A percentile compares a stretch with the other conserved stretches of the same genome.
These are phyloP conservation scores for Phytopythium cucurbitacearum DNA, from an alignment of 352 stramenopile species.

Conservation along the genomic window DNA sequence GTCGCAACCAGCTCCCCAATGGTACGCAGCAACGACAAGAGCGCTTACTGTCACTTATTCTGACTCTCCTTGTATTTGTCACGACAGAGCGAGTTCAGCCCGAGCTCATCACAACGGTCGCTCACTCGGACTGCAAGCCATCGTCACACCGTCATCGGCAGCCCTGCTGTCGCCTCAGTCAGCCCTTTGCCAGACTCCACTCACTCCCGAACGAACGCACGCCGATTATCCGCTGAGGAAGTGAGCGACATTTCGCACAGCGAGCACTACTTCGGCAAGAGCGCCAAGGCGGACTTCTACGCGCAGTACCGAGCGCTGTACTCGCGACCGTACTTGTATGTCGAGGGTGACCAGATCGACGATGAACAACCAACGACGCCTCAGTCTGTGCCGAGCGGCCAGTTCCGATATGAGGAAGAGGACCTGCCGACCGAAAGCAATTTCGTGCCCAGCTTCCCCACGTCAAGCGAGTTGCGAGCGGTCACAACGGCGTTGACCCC, in stretches of 20 bases:
- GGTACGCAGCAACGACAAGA: too few species aligned
- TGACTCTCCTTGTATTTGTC: too few species aligned
- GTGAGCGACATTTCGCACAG: conserved; percentile 32
- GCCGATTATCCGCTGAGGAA: conserved; percentile 31
- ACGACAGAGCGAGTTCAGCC: too few species aligned
- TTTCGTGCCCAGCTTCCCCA: conserved; percentile 41
- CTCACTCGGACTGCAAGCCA: too few species aligned
- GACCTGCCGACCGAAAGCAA: conserved; percentile 4
- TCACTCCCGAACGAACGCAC: background rate
- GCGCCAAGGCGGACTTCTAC: conserved; percentile 55
- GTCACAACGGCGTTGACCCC: conserved; percentile 22
- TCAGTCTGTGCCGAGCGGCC: too few species aligned
- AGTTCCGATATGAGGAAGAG: too few species aligned
- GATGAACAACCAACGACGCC: background rate
- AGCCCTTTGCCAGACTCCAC: too few species aligned
- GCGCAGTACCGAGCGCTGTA: conserved; percentile 56
- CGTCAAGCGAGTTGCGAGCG: conserved; percentile 31
- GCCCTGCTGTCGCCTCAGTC: too few species aligned
- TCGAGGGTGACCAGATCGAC: conserved; percentile 14
- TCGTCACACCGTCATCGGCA: too few species aligned
- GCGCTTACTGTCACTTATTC: too few species aligned
- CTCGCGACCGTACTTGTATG: conserved; percentile 62
- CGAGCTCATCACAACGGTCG: too few species aligned
- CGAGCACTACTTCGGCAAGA: conserved; percentile 59
- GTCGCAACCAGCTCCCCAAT: too few species aligned